Evolutionary conservation across 768 basidiomycete species (phyloP), one percentile per base, ranked within the genome.

Genomic region (Naganishia randhawae): DNA sequence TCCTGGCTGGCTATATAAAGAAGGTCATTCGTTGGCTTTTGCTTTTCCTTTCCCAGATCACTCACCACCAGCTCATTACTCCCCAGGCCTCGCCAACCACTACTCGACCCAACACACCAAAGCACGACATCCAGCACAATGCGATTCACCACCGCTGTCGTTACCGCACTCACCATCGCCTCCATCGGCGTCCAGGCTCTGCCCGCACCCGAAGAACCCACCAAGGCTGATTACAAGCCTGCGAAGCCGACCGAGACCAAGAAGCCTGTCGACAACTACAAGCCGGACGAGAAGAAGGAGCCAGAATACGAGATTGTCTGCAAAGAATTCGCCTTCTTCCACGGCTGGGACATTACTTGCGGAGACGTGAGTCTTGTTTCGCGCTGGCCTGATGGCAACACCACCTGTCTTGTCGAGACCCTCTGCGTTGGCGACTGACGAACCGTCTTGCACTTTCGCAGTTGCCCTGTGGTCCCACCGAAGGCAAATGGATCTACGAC

Each of bases 281-380:
- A 55, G 54, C 54, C 54, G 14, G 53, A 54, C 31, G 16, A 13
- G 31, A 54, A 54, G 53, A 54, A 6, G 10, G 39, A 61, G 22
- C 57, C 57, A n/a, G 57, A 61, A 14, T 61, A 61, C 29, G 37
- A 61, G 25, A 25, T 42, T 2, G 57, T 61, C 27, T 61, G 37
- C 57, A 61, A 39, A 25, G 16, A 42, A 25, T 39, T 61, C 39
- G 37, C 57, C 22, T 61, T 61, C 22, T 61, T 61, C 57, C 57
- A 61, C 37, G 27, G 27, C 37, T 61, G 57, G 57, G 57, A 61
- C 25, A 42, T 42, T 29, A 13, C n/a, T 19, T 61, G 37, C 37
- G 57, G 22, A 41, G 57, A 61, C 16, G 57, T 61, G 41, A 42
- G 57, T 61, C 5, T 25, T 14, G 22, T 29, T 29, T 57, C 39